Percentiles rank a stretch among this genome's conserved stretches.
Evolutionary conservation across 305 asterid genomes (phyloP).

Genomic region (Vinca major): DNA sequence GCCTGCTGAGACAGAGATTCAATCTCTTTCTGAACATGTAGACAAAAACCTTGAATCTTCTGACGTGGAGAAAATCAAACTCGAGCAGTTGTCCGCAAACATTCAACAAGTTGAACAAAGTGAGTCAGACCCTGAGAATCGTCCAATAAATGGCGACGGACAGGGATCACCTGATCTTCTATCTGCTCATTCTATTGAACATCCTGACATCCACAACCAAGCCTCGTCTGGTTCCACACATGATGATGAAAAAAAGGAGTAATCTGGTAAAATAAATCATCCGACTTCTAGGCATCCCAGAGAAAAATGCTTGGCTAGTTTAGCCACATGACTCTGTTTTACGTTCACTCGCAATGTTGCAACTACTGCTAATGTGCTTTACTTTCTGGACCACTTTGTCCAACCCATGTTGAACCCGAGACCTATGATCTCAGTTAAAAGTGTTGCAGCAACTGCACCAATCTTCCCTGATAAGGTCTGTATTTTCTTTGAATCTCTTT

Average conservation of each 20-base stretch:
- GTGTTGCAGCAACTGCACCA: too few species aligned
- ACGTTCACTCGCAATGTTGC: too few species aligned
- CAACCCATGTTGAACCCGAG: too few species aligned
- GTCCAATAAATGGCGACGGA: neutral
- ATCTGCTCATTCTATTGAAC: slow-evolving; percentile 1
- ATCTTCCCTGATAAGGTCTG: too few species aligned
- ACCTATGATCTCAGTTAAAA: too few species aligned
- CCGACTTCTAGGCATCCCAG: neutral
- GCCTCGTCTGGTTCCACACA: neutral
- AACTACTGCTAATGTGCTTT: too few species aligned
- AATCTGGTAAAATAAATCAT: neutral
- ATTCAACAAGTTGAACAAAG: slow-evolving; percentile 14
- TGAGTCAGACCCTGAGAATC: neutral
- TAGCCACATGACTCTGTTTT: too few species aligned
- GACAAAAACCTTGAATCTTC: slow-evolving; percentile 11
- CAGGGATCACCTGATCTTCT: neutral
- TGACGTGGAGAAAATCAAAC: slow-evolving; percentile 8
- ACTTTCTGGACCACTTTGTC: too few species aligned
- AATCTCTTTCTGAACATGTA: slow-evolving; percentile 8
- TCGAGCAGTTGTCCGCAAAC: slow-evolving; percentile 19
- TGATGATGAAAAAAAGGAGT: neutral
- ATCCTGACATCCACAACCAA: neutral
- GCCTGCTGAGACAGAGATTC: slow-evolving; percentile 13
- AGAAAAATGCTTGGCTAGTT: too few species aligned
- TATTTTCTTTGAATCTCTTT: too few species aligned